phyloP scores from a whole-genome alignment of 805 yeast genomes.

The Yamadazyma scolyti region DNA sequence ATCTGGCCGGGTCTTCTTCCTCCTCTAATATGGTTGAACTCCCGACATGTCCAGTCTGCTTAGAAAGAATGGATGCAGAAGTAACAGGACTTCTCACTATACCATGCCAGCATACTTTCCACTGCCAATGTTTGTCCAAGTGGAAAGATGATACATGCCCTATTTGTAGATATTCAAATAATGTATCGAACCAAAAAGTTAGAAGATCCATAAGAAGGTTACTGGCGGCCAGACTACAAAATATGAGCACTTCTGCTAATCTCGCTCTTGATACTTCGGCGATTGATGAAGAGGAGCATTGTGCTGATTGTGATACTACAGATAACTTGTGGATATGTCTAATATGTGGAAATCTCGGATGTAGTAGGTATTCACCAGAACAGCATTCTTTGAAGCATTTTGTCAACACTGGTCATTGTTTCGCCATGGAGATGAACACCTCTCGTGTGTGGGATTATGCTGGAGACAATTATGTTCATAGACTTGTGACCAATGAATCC shows the following conservation, averaged over 20 bases:
- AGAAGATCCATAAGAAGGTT: slow-evolving; percentile 30
- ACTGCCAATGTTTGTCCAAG: slow-evolving; percentile 79
- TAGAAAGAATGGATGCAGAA: slow-evolving; percentile 80
- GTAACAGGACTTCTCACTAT: slow-evolving; percentile 81
- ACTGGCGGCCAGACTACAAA: slow-evolving; percentile 13
- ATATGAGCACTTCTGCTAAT: too few relatives aligned
- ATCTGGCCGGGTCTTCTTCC: slow-evolving; percentile 3
- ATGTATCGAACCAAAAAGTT: slow-evolving; percentile 30
- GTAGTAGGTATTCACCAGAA: slow-evolving; percentile 75
- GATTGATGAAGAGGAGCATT: slow-evolving; percentile 22
- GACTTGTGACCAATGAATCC: slow-evolving; percentile 76
- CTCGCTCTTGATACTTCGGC: slow-evolving; percentile 6
- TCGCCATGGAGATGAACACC: slow-evolving; percentile 81
- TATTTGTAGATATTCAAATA: slow-evolving; percentile 75
- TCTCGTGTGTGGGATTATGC: slow-evolving; percentile 96
- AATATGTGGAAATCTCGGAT: slow-evolving; percentile 88
- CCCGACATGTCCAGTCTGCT: slow-evolving; percentile 91
- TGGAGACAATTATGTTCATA: slow-evolving; percentile 84
- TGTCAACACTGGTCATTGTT: slow-evolving; percentile 75
- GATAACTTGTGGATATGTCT: slow-evolving; percentile 84
- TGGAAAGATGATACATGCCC: slow-evolving; percentile 94
- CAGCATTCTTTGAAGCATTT: slow-evolving; percentile 87
- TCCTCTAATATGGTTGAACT: slow-evolving; percentile 45
- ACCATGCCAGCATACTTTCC: slow-evolving; percentile 91
- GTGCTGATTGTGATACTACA: slow-evolving; percentile 55